Evolutionary conservation across 1,139 yeast genomes (phyloP), one percentile per base, ranked within the genome.

Genomic region (Sugiyamaella grinbergsii): DNA sequence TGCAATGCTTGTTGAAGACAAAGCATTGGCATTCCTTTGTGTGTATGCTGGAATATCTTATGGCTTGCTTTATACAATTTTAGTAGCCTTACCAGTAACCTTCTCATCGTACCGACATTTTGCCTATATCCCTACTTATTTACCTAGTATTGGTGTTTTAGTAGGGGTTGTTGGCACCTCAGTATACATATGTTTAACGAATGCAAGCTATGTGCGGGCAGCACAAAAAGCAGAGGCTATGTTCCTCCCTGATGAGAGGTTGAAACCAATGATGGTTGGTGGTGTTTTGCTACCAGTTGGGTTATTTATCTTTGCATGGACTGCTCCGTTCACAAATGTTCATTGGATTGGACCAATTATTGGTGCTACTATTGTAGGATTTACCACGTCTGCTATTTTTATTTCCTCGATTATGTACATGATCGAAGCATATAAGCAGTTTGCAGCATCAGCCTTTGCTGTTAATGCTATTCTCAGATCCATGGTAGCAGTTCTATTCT

Each of bases 291-390:
- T 77, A 65, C 79, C 81, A 1, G 53, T 69, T 42, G 79, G 81
- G 2, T 58, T 77, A 13, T 71, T 53, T 20, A 49, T 54, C 26
- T 53, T 53, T 58, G 80, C 76, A 0, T 79, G 82, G 82, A 68
- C 81, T 2, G 78, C 87, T 5, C 77, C 80, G 62, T 52, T 48
- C 22, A 45, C 44, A 11, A 23, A 50, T 15, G 52, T 85, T 29
- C 94, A 85, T 66, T 88, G 93, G 93, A 80, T 85, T 72, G 86
- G 80, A 5, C 89, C 94, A n/a, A 73, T 81, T 28, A 79, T 84
- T 2, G 82, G 91, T 0, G 90, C 89, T 53, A 76, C 80, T 38
- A 83, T 90, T 39, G 84, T 85, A 63, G 93, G 93, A 0, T 82
- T 82, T 62, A 87, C 93, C 2, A 73, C 84, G 56, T 77, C 85